Evolutionary conservation across 2,329 filamentous ascomycete species (phyloP).

Genomic region (Apiospora rasikravindrae): DNA sequence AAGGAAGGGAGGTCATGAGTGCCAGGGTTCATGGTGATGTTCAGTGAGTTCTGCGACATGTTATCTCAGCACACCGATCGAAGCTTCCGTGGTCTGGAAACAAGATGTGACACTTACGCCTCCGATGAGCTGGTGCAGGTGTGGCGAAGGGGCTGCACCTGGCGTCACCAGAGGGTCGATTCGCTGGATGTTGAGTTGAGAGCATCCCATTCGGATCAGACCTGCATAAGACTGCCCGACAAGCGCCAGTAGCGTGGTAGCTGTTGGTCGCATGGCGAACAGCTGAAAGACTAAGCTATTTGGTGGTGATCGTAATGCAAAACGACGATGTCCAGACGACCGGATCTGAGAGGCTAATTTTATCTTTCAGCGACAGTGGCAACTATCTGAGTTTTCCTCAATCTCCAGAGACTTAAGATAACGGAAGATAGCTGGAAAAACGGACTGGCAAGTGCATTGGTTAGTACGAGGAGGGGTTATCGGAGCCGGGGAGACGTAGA

Average conservation of each 20-base stretch:
- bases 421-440: not conserved
- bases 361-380: not conserved
- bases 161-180: constrained; percentile 21
- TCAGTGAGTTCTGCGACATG: constrained; percentile 33
- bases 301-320: not conserved
- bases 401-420: not conserved
- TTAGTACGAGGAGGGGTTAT: not conserved
- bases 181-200: constrained; percentile 18
- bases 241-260: not conserved
- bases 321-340: not conserved
- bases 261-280: not conserved
- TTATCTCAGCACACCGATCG: not conserved
- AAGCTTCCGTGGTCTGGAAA: not conserved
- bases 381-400: not conserved
- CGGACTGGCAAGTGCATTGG: not conserved
- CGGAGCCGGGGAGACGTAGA: not conserved
- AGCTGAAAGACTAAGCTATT: not conserved
- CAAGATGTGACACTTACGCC: not conserved
- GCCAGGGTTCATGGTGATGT: constrained; percentile 30
- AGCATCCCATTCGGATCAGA: not conserved
- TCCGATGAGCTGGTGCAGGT: constrained; percentile 19
- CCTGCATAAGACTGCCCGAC: not conserved
- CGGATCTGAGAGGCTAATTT: not conserved
- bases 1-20: constrained; percentile 33
- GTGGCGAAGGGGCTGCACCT: constrained; percentile 13